phyloP scores from a whole-genome alignment of 345 rosid species.

The Linum lewisii region DNA sequence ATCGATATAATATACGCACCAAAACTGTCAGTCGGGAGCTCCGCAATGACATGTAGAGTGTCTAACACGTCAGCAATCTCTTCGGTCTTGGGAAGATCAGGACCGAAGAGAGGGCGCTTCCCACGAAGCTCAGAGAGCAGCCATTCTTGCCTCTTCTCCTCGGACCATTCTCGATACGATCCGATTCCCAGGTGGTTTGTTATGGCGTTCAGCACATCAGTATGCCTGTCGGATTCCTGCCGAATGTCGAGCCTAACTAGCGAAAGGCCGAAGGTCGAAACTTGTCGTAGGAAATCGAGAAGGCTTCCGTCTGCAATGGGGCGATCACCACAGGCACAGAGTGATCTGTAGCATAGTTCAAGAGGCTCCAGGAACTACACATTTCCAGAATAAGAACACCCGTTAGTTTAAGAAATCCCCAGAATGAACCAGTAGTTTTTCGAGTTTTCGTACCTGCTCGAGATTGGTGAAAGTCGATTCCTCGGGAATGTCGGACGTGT shows the following conservation, averaged over 20 bases:
- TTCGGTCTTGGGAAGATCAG: conserved; percentile 89
- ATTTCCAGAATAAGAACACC: conserved; percentile 7
- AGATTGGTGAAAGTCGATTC: conserved; percentile 58
- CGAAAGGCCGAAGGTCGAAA: conserved; percentile 93
- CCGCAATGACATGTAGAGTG: conserved; percentile 73
- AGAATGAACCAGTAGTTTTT: background rate
- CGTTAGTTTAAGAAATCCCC: conserved; percentile 7
- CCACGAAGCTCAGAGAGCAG: conserved; percentile 81
- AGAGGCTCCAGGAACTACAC: conserved; percentile 95
- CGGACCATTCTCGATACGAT: conserved; percentile 88
- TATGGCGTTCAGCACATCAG: conserved; percentile 92
- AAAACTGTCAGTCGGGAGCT: conserved; percentile 79
- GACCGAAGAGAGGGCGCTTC: conserved; percentile 87
- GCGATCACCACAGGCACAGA: conserved; percentile 83
- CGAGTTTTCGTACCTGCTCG: conserved; percentile 43
- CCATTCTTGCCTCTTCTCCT: conserved; percentile 78
- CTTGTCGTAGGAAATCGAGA: conserved; percentile 96
- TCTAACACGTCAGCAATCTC: conserved; percentile 85
- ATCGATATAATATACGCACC: conserved; percentile 98
- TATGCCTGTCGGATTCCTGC: conserved; percentile 95
- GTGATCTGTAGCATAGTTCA: conserved; percentile 89
- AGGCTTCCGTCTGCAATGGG: conserved; percentile 98
- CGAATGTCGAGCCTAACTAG: conserved; percentile 90
- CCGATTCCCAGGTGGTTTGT: conserved; percentile 79
- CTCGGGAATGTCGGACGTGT: conserved; percentile 79